These are phyloP conservation scores for Paraphaeosphaeria sporulosa DNA, from an alignment of 2,329 filamentous ascomycete species.

Conservation along the genomic window DNA sequence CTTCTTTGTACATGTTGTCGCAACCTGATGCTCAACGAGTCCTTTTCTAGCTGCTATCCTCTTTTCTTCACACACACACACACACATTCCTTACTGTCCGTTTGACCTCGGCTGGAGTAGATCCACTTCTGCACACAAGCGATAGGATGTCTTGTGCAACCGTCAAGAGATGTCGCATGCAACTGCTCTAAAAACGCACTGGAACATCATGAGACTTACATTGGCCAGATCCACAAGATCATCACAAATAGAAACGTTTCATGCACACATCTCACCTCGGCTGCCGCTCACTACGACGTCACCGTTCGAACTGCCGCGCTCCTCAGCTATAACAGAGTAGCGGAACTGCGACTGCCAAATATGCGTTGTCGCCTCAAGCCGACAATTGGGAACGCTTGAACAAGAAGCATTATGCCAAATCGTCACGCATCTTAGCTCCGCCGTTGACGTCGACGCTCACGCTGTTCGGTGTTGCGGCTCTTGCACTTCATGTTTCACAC, in stretches of 20 bases:
- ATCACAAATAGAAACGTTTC: neutral
- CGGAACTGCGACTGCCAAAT: neutral
- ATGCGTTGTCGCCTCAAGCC: neutral
- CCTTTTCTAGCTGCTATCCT: neutral
- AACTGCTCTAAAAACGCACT: neutral
- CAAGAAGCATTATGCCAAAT: constrained; percentile 12
- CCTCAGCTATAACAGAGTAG: neutral
- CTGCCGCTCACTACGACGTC: neutral
- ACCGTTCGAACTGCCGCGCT: neutral
- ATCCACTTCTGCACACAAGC: too few relatives aligned
- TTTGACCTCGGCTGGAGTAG: too few relatives aligned
- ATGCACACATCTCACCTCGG: neutral
- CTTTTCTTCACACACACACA: neutral
- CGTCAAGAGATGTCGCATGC: neutral
- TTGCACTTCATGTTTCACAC: constrained; percentile 41
- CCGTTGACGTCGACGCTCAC: constrained; percentile 25
- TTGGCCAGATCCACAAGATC: neutral
- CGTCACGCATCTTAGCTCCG: constrained; percentile 13
- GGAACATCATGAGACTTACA: neutral
- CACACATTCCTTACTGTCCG: too few relatives aligned
- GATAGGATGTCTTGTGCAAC: neutral
- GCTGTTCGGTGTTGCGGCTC: constrained; percentile 28
- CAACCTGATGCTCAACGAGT: neutral
- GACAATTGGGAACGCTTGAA: neutral
- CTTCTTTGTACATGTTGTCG: neutral